These are phyloP conservation scores for Myrica gale DNA, from an alignment of 306 rosid species.

Conservation along the genomic window DNA sequence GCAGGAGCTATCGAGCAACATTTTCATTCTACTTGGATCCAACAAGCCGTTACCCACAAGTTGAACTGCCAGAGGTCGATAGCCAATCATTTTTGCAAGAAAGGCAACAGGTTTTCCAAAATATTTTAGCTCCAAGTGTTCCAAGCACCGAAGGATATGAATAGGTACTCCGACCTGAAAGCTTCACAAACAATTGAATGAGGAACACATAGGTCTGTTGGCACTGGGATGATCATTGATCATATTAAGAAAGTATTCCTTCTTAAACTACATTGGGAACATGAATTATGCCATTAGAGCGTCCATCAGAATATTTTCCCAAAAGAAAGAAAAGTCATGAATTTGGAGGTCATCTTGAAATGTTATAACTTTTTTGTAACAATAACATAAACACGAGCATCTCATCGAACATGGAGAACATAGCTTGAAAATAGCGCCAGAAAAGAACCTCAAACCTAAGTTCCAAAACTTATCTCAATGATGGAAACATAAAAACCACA, in stretches of 20 bases:
- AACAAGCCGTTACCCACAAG: conserved; percentile 78
- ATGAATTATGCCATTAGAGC: neutral
- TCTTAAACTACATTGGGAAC: neutral
- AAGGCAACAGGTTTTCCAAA: conserved; percentile 86
- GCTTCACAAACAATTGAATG: conserved; percentile 29
- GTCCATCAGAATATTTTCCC: neutral
- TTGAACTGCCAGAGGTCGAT: conserved; percentile 78
- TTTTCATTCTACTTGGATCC: conserved; percentile 73
- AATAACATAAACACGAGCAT: neutral
- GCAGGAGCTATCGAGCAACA: conserved; percentile 56
- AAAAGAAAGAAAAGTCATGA: neutral
- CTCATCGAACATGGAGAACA: neutral
- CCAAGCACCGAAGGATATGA: conserved; percentile 68
- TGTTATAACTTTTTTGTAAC: neutral
- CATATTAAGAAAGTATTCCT: neutral
- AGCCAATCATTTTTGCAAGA: conserved; percentile 81
- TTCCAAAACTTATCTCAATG: conserved; percentile 4
- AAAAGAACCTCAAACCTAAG: neutral
- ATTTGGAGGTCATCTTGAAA: neutral
- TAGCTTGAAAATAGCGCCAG: neutral
- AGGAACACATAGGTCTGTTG: conserved; percentile 16
- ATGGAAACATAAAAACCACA: neutral
- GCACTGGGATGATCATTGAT: conserved; percentile 3
- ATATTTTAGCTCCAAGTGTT: conserved; percentile 62
- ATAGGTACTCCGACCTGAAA: conserved; percentile 86